Evolutionary conservation across 371 early-diverging fungal species (phyloP).

Genomic region (Mucor plumbeus): DNA sequence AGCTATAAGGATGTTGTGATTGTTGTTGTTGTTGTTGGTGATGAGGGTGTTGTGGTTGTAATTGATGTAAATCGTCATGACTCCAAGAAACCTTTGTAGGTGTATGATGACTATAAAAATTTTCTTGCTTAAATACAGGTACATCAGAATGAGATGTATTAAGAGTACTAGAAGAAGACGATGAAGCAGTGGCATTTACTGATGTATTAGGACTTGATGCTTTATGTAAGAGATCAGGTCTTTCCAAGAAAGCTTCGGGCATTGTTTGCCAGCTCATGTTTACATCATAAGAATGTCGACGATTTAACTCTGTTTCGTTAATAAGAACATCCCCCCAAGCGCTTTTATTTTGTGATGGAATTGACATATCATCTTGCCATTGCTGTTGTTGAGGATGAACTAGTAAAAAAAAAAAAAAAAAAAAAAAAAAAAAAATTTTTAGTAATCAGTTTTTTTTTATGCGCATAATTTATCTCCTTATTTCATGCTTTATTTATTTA

Average conservation of each 20-base stretch:
- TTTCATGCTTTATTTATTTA: conserved; percentile 17
- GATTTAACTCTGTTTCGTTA: conserved; percentile 25
- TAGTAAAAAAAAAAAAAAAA: too few relatives aligned
- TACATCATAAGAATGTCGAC: conserved; percentile 52
- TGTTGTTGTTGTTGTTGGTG: conserved; percentile 9
- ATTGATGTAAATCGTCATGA: conserved; percentile 26
- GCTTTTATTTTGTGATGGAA: conserved; percentile 35
- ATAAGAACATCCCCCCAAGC: conserved; percentile 30
- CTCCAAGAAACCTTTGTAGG: conserved; percentile 32
- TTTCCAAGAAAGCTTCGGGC: conserved; percentile 42
- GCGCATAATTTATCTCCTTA: conserved; percentile 41
- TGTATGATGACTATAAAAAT: conserved; percentile 17
- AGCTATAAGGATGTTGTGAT: conserved; percentile 28
- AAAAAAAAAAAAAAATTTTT: too few relatives aligned
- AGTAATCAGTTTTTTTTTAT: conserved; percentile 27
- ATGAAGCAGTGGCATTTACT: conserved; percentile 12
- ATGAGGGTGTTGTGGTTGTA: conserved; percentile 13
- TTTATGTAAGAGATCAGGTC: conserved; percentile 34
- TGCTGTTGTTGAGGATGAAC: conserved; percentile 13
- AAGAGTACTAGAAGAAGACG: neutral
- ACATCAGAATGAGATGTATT: conserved; percentile 3
- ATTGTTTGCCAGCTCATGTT: conserved; percentile 51
- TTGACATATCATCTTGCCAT: conserved; percentile 56
- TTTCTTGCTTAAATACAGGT: conserved; percentile 21
- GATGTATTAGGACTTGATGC: conserved; percentile 7